These are phyloP conservation scores for Talaromyces borbonicus DNA, from an alignment of 495 filamentous ascomycete species.

Conservation along the genomic window DNA sequence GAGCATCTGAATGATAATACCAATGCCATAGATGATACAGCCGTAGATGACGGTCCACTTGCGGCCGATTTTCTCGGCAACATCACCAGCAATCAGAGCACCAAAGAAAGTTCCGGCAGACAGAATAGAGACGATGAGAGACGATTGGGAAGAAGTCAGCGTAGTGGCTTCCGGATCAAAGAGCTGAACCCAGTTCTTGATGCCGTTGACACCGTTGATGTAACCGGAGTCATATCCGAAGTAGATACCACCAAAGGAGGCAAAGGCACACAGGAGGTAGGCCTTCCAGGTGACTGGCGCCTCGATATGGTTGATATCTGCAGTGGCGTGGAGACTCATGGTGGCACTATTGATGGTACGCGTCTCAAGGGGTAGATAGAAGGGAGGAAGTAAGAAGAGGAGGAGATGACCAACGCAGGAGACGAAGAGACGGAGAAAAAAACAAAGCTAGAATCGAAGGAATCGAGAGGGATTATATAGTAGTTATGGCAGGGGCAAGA, in stretches of 20 bases:
- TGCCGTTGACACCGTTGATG: conserved; percentile 43
- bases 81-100: conserved; percentile 57
- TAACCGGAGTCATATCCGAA: conserved; percentile 47
- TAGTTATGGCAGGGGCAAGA: not conserved
- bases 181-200: conserved; percentile 39
- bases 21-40: conserved; percentile 53
- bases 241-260: conserved; percentile 50
- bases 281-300: conserved; percentile 55
- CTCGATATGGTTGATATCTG: conserved; percentile 41
- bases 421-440: not conserved
- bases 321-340: conserved; percentile 14
- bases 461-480: conserved; percentile 7
- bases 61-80: conserved; percentile 61
- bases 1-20: conserved; percentile 47
- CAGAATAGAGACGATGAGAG: conserved; percentile 63
- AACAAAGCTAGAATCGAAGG: not conserved
- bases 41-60: conserved; percentile 57
- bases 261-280: conserved; percentile 51
- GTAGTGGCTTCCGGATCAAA: conserved; percentile 17
- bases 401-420: not conserved
- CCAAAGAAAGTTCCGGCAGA: conserved; percentile 71
- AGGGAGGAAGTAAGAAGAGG: not conserved
- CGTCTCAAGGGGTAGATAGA: not conserved
- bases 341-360: too few relatives aligned
- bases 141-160: conserved; percentile 21